Base-by-base conservation (phyloP, 371 early-diverging fungal genomes). In the Rhizomucor pusillus region DNA sequence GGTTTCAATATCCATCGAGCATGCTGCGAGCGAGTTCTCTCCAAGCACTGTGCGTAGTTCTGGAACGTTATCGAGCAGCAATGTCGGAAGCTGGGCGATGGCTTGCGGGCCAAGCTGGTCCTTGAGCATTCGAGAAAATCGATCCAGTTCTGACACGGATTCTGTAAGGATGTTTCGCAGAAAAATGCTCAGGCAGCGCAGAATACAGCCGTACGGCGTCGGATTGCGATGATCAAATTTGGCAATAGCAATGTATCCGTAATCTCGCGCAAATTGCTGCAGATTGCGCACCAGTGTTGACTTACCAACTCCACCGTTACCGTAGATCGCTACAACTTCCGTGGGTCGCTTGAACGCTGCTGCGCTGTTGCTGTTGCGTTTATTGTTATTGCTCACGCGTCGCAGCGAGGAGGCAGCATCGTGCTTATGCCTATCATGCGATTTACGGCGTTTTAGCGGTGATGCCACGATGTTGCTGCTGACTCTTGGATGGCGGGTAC, bases 201-300 rank as follows among this genome's bases (percentile, higher is more conserved):
- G 44, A 12, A 77, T 63, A 47, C 72, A 71, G 5, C 74, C 72
- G 47, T 77, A 77, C 2, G 77, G 77, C 39, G 68, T 69, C 2
- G 72, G 74, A 48, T 71, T 74, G 12, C 72, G 55, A 18, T 57
- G 66, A 56, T 74, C 74, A 41, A 77, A 72, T 37, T 74, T 77
- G 11, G 72, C 67, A 25, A 62, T 59, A 1, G 77, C 77, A 50
- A 69, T 67, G 35, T 77, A 77, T 3, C 77, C 77, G 50, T 73
- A 69, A 19, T 69, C 68, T 34, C 71, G 62, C 1, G 77, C 72
- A 37, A 58, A 65, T 34, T 71, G 66, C 22, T 74, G 72, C 12
- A 69, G 63, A 45, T 61, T 65, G 24, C 70, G 56, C n/a, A 72
- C 53, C 5, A 77, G 35, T 0, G 70, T 73, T 0, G 77, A 71